Evolutionary conservation across 768 basidiomycete species (phyloP).

Genomic region (Chlorophyllum brunneum): DNA sequence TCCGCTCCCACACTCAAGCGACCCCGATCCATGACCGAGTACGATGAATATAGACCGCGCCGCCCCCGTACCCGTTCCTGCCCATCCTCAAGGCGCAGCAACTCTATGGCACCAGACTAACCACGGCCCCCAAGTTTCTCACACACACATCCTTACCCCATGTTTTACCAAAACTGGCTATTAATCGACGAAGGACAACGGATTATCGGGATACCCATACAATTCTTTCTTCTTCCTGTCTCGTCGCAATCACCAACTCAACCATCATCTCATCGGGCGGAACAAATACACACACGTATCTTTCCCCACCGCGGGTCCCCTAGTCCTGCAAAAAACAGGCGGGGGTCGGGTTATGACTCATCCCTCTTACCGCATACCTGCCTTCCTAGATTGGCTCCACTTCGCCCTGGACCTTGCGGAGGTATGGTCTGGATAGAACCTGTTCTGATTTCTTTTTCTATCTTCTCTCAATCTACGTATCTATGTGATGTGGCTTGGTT

Average conservation of each 20-base stretch:
- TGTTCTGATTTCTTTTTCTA: background rate
- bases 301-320: conserved; percentile 4
- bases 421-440: conserved; percentile 1
- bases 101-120: conserved; percentile 15
- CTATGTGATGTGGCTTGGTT: background rate
- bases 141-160: conserved; percentile 1
- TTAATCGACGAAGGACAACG: conserved; percentile 9
- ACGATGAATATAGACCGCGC: conserved; percentile 24
- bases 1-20: conserved; percentile 28
- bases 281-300: background rate
- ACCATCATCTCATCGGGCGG: conserved; percentile 3
- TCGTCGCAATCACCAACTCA: conserved; percentile 2
- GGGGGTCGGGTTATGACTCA: conserved; percentile 9
- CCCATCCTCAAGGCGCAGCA: conserved; percentile 15
- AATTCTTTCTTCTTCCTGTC: background rate
- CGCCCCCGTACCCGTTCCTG: conserved; percentile 25
- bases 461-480: background rate
- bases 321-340: background rate
- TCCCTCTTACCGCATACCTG: background rate
- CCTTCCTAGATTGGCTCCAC: conserved; percentile 10
- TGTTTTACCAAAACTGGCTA: background rate
- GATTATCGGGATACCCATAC: conserved; percentile 6
- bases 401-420: conserved; percentile 11
- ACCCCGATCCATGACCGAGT: conserved; percentile 34
- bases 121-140: conserved; percentile 9